A percentile compares a stretch with the other conserved stretches of the same genome.
phyloP scores from a whole-genome alignment of 257 asterid species.

The Fraxinus cuspidata region DNA sequence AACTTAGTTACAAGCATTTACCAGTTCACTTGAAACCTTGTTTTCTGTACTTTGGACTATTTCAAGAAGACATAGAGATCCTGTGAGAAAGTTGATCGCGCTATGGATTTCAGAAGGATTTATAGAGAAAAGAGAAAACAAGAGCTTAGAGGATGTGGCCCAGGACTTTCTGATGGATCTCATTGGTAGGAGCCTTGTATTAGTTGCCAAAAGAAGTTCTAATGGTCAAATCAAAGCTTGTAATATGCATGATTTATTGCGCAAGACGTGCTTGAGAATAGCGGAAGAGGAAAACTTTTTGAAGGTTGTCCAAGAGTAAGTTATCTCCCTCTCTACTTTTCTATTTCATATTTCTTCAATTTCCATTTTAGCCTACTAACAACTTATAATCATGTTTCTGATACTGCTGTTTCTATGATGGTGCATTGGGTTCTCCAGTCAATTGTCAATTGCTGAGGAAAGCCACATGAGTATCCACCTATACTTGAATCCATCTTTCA shows the following conservation, averaged over 20 bases:
- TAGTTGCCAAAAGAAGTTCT: constrained; percentile 15
- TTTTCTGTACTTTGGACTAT: constrained; percentile 33
- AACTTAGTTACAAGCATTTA: constrained; percentile 36
- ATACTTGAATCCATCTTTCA: not conserved
- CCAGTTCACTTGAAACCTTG: constrained; percentile 30
- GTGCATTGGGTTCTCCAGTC: too few species aligned
- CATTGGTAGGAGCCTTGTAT: constrained; percentile 28
- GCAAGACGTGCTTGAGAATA: constrained; percentile 20
- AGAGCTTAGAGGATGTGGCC: constrained; percentile 11
- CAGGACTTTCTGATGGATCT: constrained; percentile 27
- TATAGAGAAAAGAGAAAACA: constrained; percentile 9
- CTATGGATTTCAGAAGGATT: constrained; percentile 40
- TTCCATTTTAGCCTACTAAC: not conserved
- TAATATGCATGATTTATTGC: constrained; percentile 30
- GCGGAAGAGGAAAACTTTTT: constrained; percentile 26
- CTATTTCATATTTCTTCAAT: too few species aligned
- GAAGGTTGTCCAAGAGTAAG: constrained; percentile 18
- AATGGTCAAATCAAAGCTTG: constrained; percentile 18
- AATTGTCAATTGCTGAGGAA: not conserved
- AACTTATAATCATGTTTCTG: not conserved
- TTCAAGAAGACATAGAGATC: constrained; percentile 23
- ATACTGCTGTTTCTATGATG: too few species aligned
- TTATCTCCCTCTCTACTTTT: too few species aligned
- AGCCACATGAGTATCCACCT: not conserved
- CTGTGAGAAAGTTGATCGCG: constrained; percentile 7